phyloP scores from a whole-genome alignment of 176 grass and related monocot species.

The Juncus inflexus region DNA sequence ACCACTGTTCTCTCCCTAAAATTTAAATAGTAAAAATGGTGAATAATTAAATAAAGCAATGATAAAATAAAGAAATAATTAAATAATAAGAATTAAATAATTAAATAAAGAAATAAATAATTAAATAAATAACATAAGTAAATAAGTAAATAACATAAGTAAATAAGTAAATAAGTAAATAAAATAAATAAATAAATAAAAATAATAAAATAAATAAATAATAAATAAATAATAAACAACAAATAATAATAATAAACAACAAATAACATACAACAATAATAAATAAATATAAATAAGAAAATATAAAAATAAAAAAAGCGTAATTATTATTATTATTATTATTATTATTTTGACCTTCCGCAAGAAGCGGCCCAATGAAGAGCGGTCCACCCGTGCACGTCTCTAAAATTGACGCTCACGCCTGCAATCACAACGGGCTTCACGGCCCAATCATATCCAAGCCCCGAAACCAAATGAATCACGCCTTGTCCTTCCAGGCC shows the following conservation, averaged over 20 bases:
- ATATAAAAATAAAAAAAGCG: not conserved
- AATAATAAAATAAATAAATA: no score
- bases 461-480: conserved; percentile 89
- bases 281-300: not conserved
- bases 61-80: no score
- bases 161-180: not conserved
- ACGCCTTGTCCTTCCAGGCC: conserved; percentile 92
- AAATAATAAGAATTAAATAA: not conserved
- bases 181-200: no score
- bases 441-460: conserved; percentile 96
- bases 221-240: no score
- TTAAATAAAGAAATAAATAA: not conserved
- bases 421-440: conserved; percentile 75
- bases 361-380: conserved; percentile 97
- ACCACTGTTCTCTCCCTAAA: conserved; percentile 66
- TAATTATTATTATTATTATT: not conserved
- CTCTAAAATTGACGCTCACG: conserved; percentile 94
- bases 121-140: no score
- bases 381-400: conserved; percentile 91
- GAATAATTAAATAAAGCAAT: no score
- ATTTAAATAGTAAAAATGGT: conserved; percentile 15
- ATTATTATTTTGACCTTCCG: conserved; percentile 61
- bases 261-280: no score
- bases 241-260: no score
- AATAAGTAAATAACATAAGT: not conserved